A percentile compares a stretch with the other conserved stretches of the same genome.
Conservation (phyloP, 169 alveolate species). For the Haemoproteus tartakovskyi region DNA sequence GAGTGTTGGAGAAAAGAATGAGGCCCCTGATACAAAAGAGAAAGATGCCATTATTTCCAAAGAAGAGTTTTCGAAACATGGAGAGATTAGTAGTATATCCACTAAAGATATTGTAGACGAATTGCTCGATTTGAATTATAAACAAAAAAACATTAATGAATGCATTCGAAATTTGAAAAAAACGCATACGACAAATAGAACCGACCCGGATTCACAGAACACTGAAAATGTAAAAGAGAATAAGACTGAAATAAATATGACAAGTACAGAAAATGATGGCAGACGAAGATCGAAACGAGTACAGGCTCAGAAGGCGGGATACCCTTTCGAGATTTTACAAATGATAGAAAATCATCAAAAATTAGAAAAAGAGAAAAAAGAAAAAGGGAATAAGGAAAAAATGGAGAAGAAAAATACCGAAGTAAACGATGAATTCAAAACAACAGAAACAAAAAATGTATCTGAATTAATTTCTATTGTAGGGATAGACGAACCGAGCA, state of each 20-base stretch:
- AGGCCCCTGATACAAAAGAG: neutral
- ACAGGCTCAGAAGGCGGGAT: neutral
- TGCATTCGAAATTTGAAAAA: slow-evolving; percentile 9
- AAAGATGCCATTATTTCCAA: neutral
- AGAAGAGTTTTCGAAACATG: neutral
- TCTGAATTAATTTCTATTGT: too few species aligned
- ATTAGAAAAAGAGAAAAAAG: neutral
- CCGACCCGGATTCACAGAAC: neutral
- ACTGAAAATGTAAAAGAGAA: too few species aligned
- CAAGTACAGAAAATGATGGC: neutral
- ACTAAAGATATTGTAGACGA: slow-evolving; percentile 4
- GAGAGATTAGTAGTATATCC: neutral
- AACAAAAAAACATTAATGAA: slow-evolving; percentile 18
- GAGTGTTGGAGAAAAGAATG: neutral
- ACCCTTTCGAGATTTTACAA: neutral
- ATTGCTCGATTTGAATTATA: slow-evolving; percentile 16
- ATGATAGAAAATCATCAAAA: neutral
- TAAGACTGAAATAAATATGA: too few species aligned
- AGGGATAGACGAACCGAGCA: too few species aligned
- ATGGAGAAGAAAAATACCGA: neutral
- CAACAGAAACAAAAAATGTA: slow-evolving; percentile 41
- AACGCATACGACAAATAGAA: neutral
- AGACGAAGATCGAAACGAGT: neutral
- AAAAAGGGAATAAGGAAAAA: neutral
- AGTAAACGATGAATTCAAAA: neutral